Evolutionary conservation across 1,284 basidiomycete species (phyloP), one percentile per base, ranked within the genome.

Genomic region (Mycena sp.): DNA sequence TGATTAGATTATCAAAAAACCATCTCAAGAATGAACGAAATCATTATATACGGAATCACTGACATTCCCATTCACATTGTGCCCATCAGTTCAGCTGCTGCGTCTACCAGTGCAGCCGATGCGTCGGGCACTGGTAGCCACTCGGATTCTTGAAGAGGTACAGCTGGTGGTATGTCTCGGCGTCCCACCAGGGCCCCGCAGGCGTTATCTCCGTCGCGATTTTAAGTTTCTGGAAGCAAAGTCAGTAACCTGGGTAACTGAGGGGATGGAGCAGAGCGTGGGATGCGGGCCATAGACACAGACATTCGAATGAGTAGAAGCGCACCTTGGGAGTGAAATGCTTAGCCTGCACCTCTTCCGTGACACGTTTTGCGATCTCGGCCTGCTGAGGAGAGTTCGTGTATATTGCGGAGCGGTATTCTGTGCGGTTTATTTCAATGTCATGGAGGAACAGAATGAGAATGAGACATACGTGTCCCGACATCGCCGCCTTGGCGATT

Each of bases 321-420:
- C 77, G 84, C 73, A 32, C 89, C 90, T 88, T 89, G 10, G 90
- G 86, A 19, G 87, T 86, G 69, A 89, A 90, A 69, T 96, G 88
- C 77, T 93, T 93, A 65, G 86, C 87, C 78, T 97, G 92, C 2
- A 98, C 87, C 74, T 96, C 92, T 25, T 85, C 84, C 0, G 93
- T 96, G 2, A 98, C 90, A 45, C 87, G 85, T 71, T 89, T 84
- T 2, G 95, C 96, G 51, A 89, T 86, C 46, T 83, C 76, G 51
- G 83, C 82, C 78, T 99, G 96, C 72, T 93, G 91, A 1, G 86
- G 82, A 1, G 87, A 85, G 72, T 93, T 83, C 43, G 88, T 91
- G 79, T 95, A 99, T 75, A 99, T 96, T 26, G 89, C 94, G 2
- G 94, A 96, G 54, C 96, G 92, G 78, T 99, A 99, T 78, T 98